Evolutionary conservation across 169 alveolate species (phyloP).

Genomic region (Babesia sp.): DNA sequence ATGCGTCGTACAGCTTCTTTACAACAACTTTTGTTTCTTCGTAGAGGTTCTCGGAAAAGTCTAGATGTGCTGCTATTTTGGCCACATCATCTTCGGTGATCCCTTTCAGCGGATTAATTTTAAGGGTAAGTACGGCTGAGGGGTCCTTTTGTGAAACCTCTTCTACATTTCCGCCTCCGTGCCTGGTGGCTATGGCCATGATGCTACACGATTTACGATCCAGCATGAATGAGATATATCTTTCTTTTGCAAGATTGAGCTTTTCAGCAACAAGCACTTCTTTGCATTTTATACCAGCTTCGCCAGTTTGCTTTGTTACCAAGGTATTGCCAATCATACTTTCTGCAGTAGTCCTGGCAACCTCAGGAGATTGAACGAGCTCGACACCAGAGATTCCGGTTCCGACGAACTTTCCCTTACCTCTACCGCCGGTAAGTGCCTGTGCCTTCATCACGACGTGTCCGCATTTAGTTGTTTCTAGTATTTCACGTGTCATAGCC

Average conservation of each 20-base stretch:
- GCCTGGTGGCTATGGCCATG: slow-evolving; percentile 80
- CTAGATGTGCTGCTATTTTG: slow-evolving; percentile 71
- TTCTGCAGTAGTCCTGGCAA: slow-evolving; percentile 77
- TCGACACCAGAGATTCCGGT: slow-evolving; percentile 87
- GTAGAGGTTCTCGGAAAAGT: slow-evolving; percentile 59
- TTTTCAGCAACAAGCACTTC: slow-evolving; percentile 85
- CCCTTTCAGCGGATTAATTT: slow-evolving; percentile 77
- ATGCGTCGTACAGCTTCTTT: slow-evolving; percentile 75
- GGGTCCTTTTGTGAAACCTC: slow-evolving; percentile 86
- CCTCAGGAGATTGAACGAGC: slow-evolving; percentile 77
- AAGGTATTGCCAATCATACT: slow-evolving; percentile 86
- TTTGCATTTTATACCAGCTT: slow-evolving; percentile 81
- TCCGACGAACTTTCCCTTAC: slow-evolving; percentile 85
- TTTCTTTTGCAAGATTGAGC: slow-evolving; percentile 80
- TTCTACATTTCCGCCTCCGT: slow-evolving; percentile 91
- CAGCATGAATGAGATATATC: slow-evolving; percentile 89
- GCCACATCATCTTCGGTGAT: slow-evolving; percentile 69
- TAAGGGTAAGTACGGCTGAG: slow-evolving; percentile 71
- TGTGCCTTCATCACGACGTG: slow-evolving; percentile 81
- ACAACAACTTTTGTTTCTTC: slow-evolving; percentile 67
- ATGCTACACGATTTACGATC: slow-evolving; percentile 91
- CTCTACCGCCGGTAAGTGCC: slow-evolving; percentile 92
- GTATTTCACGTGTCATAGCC: slow-evolving; percentile 69
- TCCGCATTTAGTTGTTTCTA: slow-evolving; percentile 46
- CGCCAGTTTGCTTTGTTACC: slow-evolving; percentile 87